Evolutionary conservation across 1,284 basidiomycete genomes (phyloP).

Genomic region (Cryptococcus neoformans): DNA sequence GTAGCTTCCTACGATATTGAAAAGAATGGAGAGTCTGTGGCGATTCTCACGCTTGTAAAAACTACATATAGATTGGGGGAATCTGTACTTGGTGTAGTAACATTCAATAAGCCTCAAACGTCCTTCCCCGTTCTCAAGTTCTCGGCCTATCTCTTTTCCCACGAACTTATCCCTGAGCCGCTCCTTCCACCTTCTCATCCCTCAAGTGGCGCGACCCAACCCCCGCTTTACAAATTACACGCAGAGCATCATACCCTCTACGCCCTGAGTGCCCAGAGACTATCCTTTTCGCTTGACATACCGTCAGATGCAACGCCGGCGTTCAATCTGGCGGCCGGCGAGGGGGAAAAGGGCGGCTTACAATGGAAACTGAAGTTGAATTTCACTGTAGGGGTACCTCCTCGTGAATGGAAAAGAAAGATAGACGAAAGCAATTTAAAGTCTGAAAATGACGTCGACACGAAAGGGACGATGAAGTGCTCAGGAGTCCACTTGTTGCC

Average conservation of each 20-base stretch:
- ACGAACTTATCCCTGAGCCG: slow-evolving; percentile 67
- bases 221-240: slow-evolving; percentile 57
- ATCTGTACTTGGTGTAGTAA: slow-evolving; percentile 81
- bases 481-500: no score
- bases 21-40: slow-evolving; percentile 82
- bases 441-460: slow-evolving; percentile 11
- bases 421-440: slow-evolving; percentile 44
- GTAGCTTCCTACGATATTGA: slow-evolving; percentile 87
- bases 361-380: slow-evolving; percentile 81
- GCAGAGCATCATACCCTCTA: slow-evolving; percentile 78
- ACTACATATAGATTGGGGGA: slow-evolving; percentile 84
- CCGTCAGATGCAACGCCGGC: slow-evolving; percentile 82
- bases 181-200: slow-evolving; percentile 53
- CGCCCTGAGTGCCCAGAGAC: slow-evolving; percentile 64
- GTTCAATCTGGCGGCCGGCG: slow-evolving; percentile 58
- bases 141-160: slow-evolving; percentile 77
- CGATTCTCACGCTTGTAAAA: slow-evolving; percentile 85
- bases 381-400: slow-evolving; percentile 68
- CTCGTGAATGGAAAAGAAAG: slow-evolving; percentile 53
- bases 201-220: slow-evolving; percentile 26
- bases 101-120: slow-evolving; percentile 64
- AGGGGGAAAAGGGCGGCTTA: slow-evolving; percentile 59
- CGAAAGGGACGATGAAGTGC: background rate
- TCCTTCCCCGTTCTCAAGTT: slow-evolving; percentile 71
- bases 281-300: slow-evolving; percentile 81